A percentile compares a stretch with the other conserved stretches of the same genome.
phyloP scores from a whole-genome alignment of 257 asterid genomes.

The Jasminum sambac region DNA sequence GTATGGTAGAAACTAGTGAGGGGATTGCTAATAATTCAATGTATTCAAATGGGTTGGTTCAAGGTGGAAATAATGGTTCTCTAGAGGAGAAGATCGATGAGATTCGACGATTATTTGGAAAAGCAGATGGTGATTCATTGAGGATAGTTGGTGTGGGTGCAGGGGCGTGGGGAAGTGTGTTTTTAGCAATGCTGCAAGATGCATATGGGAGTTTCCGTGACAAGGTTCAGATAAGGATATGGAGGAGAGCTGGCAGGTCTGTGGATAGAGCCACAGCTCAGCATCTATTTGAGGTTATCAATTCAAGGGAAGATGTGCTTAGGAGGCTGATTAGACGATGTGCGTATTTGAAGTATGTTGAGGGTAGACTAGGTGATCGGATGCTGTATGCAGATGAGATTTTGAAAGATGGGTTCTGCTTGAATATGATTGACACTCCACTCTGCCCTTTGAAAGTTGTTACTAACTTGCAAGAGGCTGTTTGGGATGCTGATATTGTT shows the following conservation, averaged over 20 bases:
- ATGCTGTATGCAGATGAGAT: conserved; percentile 85
- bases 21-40: conserved; percentile 32
- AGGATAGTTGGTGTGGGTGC: conserved; percentile 88
- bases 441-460: conserved; percentile 95
- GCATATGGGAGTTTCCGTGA: conserved; percentile 71
- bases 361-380: conserved; percentile 86
- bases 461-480: conserved; percentile 95
- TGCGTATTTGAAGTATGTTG: conserved; percentile 92
- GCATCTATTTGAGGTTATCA: conserved; percentile 86
- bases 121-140: conserved; percentile 70
- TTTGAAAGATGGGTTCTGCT: conserved; percentile 86
- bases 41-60: conserved; percentile 47
- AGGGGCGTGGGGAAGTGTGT: conserved; percentile 98
- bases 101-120: conserved; percentile 56
- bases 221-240: conserved; percentile 81
- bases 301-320: conserved; percentile 86
- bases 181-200: conserved; percentile 87
- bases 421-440: conserved; percentile 97
- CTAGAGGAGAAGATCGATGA: conserved; percentile 71
- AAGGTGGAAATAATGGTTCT: conserved; percentile 48
- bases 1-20: conserved; percentile 54
- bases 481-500: conserved; percentile 97
- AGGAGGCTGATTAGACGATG: conserved; percentile 90
- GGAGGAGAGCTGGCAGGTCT: conserved; percentile 83
- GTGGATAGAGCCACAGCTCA: conserved; percentile 83